These are phyloP conservation scores for Akanthomyces lecanii DNA, from an alignment of 2,329 filamentous ascomycete species.

Conservation along the genomic window DNA sequence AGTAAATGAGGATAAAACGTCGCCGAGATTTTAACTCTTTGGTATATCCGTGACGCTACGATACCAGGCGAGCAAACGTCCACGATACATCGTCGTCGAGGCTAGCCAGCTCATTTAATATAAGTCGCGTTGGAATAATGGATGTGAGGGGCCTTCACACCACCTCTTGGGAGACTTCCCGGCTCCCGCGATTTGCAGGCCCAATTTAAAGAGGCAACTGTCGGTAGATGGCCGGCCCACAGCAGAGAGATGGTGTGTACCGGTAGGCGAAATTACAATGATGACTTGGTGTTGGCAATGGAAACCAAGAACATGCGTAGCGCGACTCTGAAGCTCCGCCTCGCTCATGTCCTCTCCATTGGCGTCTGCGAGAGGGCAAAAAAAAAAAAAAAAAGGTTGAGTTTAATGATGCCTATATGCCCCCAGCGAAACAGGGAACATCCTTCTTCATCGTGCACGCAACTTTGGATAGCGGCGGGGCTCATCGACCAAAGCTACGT, in stretches of 20 bases:
- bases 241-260: neutral
- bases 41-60: too few relatives aligned
- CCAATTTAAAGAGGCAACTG: neutral
- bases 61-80: too few relatives aligned
- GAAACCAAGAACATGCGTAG: neutral
- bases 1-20: too few relatives aligned
- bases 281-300: too few relatives aligned
- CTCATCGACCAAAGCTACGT: neutral
- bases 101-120: too few relatives aligned
- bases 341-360: neutral
- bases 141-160: slow-evolving; percentile 11
- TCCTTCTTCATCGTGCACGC: neutral
- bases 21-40: too few relatives aligned
- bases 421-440: neutral
- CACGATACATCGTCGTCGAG: too few relatives aligned
- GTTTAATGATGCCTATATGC: neutral
- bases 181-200: slow-evolving; percentile 8
- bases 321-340: neutral
- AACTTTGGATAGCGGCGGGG: neutral
- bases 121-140: neutral
- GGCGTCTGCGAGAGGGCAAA: neutral
- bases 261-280: neutral
- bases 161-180: neutral
- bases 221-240: neutral
- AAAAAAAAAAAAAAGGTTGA: neutral